A percentile compares a stretch with the other conserved stretches of the same genome.
These are phyloP conservation scores for Brasenia schreberi DNA, from an alignment of 164 flowering plant genomes.

Conservation along the genomic window DNA sequence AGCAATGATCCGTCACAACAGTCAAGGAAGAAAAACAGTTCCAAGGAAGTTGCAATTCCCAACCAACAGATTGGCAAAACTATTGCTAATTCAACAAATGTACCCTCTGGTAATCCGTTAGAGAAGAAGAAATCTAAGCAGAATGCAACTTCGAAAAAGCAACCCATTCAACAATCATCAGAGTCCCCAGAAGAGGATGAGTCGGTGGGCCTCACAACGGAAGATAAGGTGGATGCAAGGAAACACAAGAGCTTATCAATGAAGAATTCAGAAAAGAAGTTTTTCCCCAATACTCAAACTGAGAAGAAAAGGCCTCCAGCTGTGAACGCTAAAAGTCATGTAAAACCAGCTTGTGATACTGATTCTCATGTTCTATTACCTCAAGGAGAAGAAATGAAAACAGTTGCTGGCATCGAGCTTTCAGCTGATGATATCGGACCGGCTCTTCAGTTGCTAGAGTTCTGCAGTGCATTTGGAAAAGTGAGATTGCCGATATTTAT, in stretches of 20 bases:
- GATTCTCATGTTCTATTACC: slow-evolving; percentile 35
- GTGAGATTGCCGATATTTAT: slow-evolving; percentile 17
- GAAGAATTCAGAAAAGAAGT: neutral
- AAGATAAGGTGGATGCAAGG: neutral
- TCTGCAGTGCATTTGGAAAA: slow-evolving; percentile 75
- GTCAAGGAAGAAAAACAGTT: neutral
- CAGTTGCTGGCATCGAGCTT: slow-evolving; percentile 43
- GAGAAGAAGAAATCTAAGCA: neutral
- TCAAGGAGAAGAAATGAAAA: slow-evolving; percentile 25
- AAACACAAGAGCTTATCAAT: neutral
- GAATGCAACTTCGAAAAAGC: neutral
- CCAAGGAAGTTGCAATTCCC: neutral
- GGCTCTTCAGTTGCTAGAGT: slow-evolving; percentile 81
- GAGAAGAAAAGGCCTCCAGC: slow-evolving; percentile 1
- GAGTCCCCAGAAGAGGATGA: neutral
- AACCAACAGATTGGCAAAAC: too few relatives aligned
- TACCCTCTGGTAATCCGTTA: neutral
- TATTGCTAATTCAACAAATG: neutral
- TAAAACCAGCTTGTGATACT: neutral
- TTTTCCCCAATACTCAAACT: neutral
- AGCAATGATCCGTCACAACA: neutral
- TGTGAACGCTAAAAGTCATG: neutral
- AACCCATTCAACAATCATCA: neutral
- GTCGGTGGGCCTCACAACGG: neutral
- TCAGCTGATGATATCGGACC: slow-evolving; percentile 53